Base-by-base conservation (phyloP, 2,329 filamentous ascomycete genomes). In the Lithohypha guttulata region DNA sequence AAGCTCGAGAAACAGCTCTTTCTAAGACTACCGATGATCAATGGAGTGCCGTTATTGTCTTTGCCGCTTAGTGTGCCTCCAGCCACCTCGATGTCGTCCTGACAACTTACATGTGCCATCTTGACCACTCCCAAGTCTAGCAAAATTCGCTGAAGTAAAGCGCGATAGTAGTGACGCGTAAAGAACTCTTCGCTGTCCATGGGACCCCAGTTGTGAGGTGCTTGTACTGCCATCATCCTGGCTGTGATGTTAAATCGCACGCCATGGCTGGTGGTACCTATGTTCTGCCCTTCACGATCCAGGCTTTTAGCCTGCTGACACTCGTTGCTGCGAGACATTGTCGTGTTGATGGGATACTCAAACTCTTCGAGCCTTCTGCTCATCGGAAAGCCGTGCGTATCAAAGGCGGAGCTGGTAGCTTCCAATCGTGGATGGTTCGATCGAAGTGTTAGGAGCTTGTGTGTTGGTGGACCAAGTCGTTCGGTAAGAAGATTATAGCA, bases 401-500 rank as follows among this genome's bases (percentile, higher is more conserved):
- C 91, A 50, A 73, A 77, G n/a, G 77, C 74, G 38, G 71, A 71
- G 1, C 81, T 79, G 29, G 85, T 83, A 18, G 72, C 65, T 10
- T 71, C 65, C 0, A 87, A 70, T 1, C 84, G 77, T 2, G 73
- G 52, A 69, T 86, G 85, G 64, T 56, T 81, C 52, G 83, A 81
- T 6, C 86, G 79, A 23, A 89, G 71, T 34, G 77, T 75, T 1
- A 85, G 80, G 14, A 84, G 71, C 59, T 95, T 94, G 66, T 84
- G 89, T 0, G 84, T 86, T 13, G 85, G 81, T 2, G 86, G 84
- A 0, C 84, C 84, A 9, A 95, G 73, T 42, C 84, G 78, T 61
- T 96, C 91, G 0, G 89, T 95, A 51, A 96, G 66, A 4, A 96
- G 75, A 53, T 98, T 98, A 69, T 98, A 96, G 69, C 91, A 98